A percentile compares a stretch with the other conserved stretches of the same genome.
Conservation (phyloP, 225 moss, liverwort and hornwort genomes). For the Pleurozium schreberi region DNA sequence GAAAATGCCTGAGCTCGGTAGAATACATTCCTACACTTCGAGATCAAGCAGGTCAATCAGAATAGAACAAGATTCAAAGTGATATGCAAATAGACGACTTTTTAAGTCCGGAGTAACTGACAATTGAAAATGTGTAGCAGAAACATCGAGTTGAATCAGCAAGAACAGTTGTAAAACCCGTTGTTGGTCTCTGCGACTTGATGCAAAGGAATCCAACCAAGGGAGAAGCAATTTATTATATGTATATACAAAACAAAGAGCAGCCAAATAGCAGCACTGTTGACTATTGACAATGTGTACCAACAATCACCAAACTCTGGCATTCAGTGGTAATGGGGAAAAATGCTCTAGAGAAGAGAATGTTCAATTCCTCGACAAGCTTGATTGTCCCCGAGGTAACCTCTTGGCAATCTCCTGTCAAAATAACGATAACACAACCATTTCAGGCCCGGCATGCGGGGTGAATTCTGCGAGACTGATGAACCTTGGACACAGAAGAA, state of each 20-base stretch:
- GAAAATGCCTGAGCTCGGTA: not conserved
- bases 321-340: conserved; percentile 13
- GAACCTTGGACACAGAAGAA: conserved; percentile 42
- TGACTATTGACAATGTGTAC: conserved; percentile 25
- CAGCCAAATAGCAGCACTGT: conserved; percentile 5
- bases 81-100: not conserved
- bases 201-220: conserved; percentile 12
- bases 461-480: conserved; percentile 50
- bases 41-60: not conserved
- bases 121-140: not conserved
- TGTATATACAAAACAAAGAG: conserved; percentile 22
- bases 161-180: not conserved
- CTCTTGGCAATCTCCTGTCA: conserved; percentile 96
- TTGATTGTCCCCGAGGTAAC: conserved; percentile 78
- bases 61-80: not conserved
- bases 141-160: not conserved
- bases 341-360: conserved; percentile 21
- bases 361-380: conserved; percentile 38
- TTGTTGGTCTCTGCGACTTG: conserved; percentile 1
- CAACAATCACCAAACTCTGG: conserved; percentile 38
- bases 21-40: not conserved
- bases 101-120: too few relatives aligned
- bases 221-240: conserved; percentile 1
- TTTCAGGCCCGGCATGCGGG: conserved; percentile 38
- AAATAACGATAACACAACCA: conserved; percentile 22